Base-by-base conservation (phyloP, 371 early-diverging fungal species). In the Batkoa obscura region DNA sequence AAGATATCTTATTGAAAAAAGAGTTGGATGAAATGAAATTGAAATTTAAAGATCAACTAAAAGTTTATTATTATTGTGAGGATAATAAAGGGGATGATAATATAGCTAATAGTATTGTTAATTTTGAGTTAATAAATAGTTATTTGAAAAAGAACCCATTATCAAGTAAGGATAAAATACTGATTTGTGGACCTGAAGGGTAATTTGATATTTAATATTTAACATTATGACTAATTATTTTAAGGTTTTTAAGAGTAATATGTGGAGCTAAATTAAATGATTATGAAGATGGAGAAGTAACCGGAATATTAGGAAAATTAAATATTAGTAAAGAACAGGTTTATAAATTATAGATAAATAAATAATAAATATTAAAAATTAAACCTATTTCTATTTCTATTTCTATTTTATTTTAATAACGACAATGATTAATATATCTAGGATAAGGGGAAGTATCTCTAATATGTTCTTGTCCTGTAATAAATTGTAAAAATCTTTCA, bases 381-480 rank as follows among this genome's bases (percentile, higher is more conserved):
- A n/a, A n/a, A n/a, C n/a, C n/a, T n/a, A n/a, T n/a, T n/a, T n/a
- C n/a, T n/a, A n/a, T n/a, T n/a, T n/a, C n/a, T n/a, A n/a, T n/a
- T n/a, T n/a, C n/a, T n/a, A n/a, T n/a, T n/a, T n/a, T n/a, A n/a
- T n/a, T n/a, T 55, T 33, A 55, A 30, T 55, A 55, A 1, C 64
- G 68, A 61, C 80, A 80, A 45, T 74, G 66, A 48, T 73, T 69
- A 47, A 69, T 70, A 63, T 72, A 73, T 45, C 81, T 65, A 42
- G 92, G 90, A 63, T 84, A 80, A 0, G 88, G 82, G 10, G 89
- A 80, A 9, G 88, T 74, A 60, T 95, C 95, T 9, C 86, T 68
- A 36, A 94, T 80, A 63, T 79, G 90, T 0, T 80, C 78, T 47
- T 85, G 65, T 2, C 90, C 90, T 12, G 87, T 88, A 2, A 93